Conservation (phyloP, 2,329 filamentous ascomycete genomes). For the Neofusicoccum laricinum region DNA sequence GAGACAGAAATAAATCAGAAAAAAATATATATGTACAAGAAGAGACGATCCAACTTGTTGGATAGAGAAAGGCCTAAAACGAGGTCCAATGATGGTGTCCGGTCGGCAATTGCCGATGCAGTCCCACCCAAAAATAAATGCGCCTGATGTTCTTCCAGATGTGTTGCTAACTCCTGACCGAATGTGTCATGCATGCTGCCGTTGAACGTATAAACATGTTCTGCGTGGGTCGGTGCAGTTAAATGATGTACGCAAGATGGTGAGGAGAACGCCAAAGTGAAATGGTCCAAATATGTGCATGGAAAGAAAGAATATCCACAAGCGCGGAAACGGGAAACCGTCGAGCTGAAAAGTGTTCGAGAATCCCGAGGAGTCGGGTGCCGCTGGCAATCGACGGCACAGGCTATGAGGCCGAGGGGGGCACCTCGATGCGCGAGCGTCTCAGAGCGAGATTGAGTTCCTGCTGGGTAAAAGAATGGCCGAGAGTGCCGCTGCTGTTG, state of each 20-base stretch:
- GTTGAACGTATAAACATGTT: slow-evolving; percentile 5
- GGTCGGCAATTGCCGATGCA: background rate
- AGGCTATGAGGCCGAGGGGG: slow-evolving; percentile 10
- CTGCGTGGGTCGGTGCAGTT: background rate
- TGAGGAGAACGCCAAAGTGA: background rate
- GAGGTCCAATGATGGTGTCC: background rate
- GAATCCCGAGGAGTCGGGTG: background rate
- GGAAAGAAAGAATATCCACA: background rate
- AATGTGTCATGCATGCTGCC: slow-evolving; percentile 7
- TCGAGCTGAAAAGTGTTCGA: background rate
- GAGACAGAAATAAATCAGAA: background rate
- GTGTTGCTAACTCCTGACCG: background rate
- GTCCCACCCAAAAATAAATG: background rate
- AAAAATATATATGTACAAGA: background rate
- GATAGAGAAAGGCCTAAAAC: background rate
- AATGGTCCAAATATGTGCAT: background rate
- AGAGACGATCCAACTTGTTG: background rate
- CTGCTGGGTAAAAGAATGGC: slow-evolving; percentile 43
- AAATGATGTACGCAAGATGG: background rate
- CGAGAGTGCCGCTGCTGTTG: slow-evolving; percentile 28
- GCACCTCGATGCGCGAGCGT: slow-evolving; percentile 36
- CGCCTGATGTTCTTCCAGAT: background rate
- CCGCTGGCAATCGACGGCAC: background rate
- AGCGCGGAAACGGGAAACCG: background rate
- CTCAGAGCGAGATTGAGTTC: slow-evolving; percentile 45